A percentile compares a stretch with the other conserved stretches of the same genome.
Evolutionary conservation across 305 asterid species (phyloP).

Genomic region (Salvia sclarea): DNA sequence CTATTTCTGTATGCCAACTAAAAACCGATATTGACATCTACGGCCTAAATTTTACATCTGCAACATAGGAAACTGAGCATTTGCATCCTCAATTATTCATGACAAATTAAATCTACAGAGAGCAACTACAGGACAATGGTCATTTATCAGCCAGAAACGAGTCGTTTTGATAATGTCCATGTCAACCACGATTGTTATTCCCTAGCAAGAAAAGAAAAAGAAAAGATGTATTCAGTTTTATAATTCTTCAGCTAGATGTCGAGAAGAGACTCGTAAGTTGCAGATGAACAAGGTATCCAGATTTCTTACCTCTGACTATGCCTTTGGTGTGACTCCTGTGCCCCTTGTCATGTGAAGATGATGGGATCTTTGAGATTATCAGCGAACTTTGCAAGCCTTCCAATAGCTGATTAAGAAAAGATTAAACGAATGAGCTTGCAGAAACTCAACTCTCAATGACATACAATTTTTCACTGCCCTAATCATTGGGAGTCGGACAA

Average conservation of each 20-base stretch:
- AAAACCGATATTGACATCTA: slow-evolving; percentile 60
- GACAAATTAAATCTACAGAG: slow-evolving; percentile 43
- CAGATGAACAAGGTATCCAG: background rate
- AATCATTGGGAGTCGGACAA: background rate
- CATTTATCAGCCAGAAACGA: slow-evolving; percentile 29
- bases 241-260: background rate
- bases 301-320: slow-evolving; percentile 50
- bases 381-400: slow-evolving; percentile 96
- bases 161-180: slow-evolving; percentile 5
- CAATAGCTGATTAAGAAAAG: slow-evolving; percentile 64
- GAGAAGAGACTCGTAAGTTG: background rate
- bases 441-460: background rate
- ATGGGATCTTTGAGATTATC: slow-evolving; percentile 65
- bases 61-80: slow-evolving; percentile 41
- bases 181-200: slow-evolving; percentile 39
- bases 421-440: slow-evolving; percentile 24
- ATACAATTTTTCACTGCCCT: background rate
- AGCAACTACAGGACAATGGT: slow-evolving; percentile 28
- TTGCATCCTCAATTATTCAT: slow-evolving; percentile 42
- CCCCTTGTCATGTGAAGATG: slow-evolving; percentile 72
- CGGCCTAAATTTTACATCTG: slow-evolving; percentile 57
- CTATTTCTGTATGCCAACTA: slow-evolving; percentile 53
- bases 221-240: slow-evolving; percentile 18
- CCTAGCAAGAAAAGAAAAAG: slow-evolving; percentile 36
- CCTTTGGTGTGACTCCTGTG: slow-evolving; percentile 57